Evolutionary conservation across 495 filamentous ascomycete genomes (phyloP).

Genomic region (Lophium mytilinum): DNA sequence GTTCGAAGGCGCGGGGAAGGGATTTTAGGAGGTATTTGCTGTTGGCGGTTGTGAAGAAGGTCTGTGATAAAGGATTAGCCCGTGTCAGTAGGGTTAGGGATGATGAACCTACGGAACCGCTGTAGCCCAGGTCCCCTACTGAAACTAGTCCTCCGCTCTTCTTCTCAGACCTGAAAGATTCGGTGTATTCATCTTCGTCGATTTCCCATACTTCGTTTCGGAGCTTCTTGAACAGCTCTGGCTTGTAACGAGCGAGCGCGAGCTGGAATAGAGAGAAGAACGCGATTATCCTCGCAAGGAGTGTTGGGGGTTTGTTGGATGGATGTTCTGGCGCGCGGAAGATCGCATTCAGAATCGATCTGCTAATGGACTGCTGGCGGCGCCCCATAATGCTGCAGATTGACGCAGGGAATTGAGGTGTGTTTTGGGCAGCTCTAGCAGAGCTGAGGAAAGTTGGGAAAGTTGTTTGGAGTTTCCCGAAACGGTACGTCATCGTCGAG

Average conservation of each 20-base stretch:
- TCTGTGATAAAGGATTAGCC: conserved; percentile 30
- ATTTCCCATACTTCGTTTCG: conserved; percentile 40
- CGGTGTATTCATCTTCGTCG: conserved; percentile 45
- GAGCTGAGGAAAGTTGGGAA: too few species aligned
- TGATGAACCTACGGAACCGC: conserved; percentile 42
- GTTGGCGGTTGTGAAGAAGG: conserved; percentile 59
- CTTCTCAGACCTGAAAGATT: conserved; percentile 41
- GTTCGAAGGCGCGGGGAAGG: conserved; percentile 56
- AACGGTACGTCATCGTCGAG: too few species aligned
- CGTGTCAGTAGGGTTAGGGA: not conserved
- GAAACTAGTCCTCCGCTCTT: conserved; percentile 33
- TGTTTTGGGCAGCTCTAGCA: too few species aligned
- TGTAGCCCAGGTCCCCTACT: conserved; percentile 53
- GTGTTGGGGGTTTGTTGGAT: conserved; percentile 4
- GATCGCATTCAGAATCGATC: conserved; percentile 27
- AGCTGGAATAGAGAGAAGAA: conserved; percentile 28
- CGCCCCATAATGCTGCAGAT: conserved; percentile 14
- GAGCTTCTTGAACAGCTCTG: conserved; percentile 27
- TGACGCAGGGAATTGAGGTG: too few species aligned
- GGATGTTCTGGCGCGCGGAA: conserved; percentile 13
- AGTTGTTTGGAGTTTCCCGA: too few species aligned
- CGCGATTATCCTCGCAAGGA: conserved; percentile 23
- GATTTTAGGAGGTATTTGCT: conserved; percentile 58
- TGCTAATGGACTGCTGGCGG: conserved; percentile 18
- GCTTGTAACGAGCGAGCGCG: conserved; percentile 17